phyloP scores from a whole-genome alignment of 83 land plant genomes.

The Picea engelmannii region DNA sequence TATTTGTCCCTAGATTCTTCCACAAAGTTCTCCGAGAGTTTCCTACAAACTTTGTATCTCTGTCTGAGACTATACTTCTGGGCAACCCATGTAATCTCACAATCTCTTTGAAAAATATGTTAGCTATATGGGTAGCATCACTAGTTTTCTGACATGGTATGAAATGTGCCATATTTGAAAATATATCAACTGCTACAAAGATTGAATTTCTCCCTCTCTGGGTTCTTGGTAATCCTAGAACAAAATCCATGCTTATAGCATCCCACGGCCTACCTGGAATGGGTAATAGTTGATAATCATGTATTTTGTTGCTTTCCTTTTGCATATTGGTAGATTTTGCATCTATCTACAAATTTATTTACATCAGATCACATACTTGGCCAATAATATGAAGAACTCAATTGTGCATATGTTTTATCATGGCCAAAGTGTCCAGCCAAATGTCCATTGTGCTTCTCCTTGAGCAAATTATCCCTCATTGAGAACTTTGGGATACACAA shows the following conservation, averaged over 20 bases:
- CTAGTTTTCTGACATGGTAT: background rate
- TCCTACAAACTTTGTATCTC: too few relatives aligned
- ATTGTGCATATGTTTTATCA: background rate
- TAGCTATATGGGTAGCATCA: background rate
- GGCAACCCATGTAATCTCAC: too few relatives aligned
- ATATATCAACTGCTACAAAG: background rate
- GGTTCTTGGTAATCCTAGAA: slow-evolving; percentile 8
- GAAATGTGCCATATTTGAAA: background rate
- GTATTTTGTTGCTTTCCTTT: background rate
- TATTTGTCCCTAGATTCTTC: background rate
- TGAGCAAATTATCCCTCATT: background rate
- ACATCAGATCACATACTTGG: background rate
- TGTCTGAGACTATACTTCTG: too few relatives aligned
- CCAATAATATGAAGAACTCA: background rate
- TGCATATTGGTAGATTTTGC: slow-evolving; percentile 10
- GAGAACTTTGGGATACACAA: background rate
- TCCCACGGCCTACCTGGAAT: slow-evolving; percentile 17
- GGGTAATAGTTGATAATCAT: slow-evolving; percentile 18
- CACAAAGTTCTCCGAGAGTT: background rate
- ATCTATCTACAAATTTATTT: background rate
- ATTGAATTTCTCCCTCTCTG: background rate
- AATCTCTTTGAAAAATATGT: too few relatives aligned
- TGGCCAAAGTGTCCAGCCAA: slow-evolving; percentile 14
- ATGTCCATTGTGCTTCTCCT: background rate
- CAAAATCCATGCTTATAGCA: slow-evolving; percentile 15